Base-by-base conservation (phyloP, 495 filamentous ascomycete genomes). In the Sporormia fimetaria region DNA sequence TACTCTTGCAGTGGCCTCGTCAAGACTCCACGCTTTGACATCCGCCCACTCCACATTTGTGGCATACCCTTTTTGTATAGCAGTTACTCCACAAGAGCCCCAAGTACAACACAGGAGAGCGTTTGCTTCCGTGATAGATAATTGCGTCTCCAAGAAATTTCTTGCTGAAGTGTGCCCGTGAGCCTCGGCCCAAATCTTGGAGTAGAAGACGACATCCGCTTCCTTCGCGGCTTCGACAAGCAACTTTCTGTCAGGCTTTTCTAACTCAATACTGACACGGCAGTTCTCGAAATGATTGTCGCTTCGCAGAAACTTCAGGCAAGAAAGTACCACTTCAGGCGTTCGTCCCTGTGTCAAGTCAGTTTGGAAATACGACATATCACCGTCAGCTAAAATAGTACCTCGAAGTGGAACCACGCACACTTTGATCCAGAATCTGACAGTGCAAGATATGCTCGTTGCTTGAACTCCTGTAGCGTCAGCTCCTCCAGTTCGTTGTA, bases 401-500 rank as follows among this genome's bases (percentile, higher is more conserved):
- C 79, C 67, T 83, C 80, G 49, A 85, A 85, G 65, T 85, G 80
- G 62, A 73, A 82, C 75, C 75, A 81, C n/a, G 53, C 56, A n/a
- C 55, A 47, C 2, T 43, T 25, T 3, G 45, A 39, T 0, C 53
- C 32, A 8, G 10, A n/a, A 6, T 16, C 14, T 7, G 17, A n/a
- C 11, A n/a, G 9, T 10, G 68, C 26, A 14, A 49, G 42, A 33
- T 63, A 40, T 17, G 57, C 63, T 22, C 59, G 50, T 11, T 23
- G 22, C 17, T 40, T 31, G 44, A 82, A 79, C 55, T 82, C 80
- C 25, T 59, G 62, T 6, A 59, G 44, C 6, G 64, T 75, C 73
- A 83, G 78, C 53, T 82, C 78, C 0, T 70, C 69, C 11, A 81
- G 62, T 33, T 70, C 69, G 56, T 78, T 82, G 55, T 74, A 76